Evolutionary conservation across 1,139 yeast genomes (phyloP), one percentile per base, ranked within the genome.

Genomic region (Yamadazyma conglobata): DNA sequence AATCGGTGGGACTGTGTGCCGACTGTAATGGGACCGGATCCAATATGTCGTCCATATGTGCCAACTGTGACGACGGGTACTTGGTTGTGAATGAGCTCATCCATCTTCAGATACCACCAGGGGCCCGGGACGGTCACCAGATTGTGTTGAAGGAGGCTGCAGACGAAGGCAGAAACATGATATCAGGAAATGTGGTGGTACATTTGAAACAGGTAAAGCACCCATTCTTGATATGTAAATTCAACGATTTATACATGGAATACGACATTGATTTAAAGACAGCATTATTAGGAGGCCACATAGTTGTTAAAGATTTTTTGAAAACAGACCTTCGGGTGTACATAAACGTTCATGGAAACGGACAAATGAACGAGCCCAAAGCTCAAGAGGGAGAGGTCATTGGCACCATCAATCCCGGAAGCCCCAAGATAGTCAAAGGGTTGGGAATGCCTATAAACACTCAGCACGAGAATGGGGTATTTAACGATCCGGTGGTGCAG

Each of bases 161-260:
- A 0, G 88, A 81, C 43, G 83, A 79, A 48, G 81, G 79, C 0
- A 56, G 70, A 20, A 65, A 69, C 39, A 58, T 76, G 2, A 56
- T 70, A 2, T 84, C 88, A 0, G 89, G 89, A 3, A 85, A 81
- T 49, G 79, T 81, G 6, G 56, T 79, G 2, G 70, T 81, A 4
- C 61, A 58, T 27, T 40, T 67, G 25, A 50, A 54, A 12, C 65
- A 66, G 40, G 40, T 47, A 1, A 45, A 54, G 3, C 71, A 67
- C 40, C 54, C 56, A 4, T 55, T 40, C 27, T 72, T 79, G 45
- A 63, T 66, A 13, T 64, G 88, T 46, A 61, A 59, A 34, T 73
- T 61, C 32, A 53, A 67, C 28, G 75, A 77, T 44, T 51, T 78
- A 30, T 64, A 59, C 38, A 59, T 68, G 48, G 72, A 61, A 22